Evolutionary conservation across 2,329 filamentous ascomycete genomes (phyloP), one percentile per base, ranked within the genome.

Genomic region (Cryphonectria japonica): DNA sequence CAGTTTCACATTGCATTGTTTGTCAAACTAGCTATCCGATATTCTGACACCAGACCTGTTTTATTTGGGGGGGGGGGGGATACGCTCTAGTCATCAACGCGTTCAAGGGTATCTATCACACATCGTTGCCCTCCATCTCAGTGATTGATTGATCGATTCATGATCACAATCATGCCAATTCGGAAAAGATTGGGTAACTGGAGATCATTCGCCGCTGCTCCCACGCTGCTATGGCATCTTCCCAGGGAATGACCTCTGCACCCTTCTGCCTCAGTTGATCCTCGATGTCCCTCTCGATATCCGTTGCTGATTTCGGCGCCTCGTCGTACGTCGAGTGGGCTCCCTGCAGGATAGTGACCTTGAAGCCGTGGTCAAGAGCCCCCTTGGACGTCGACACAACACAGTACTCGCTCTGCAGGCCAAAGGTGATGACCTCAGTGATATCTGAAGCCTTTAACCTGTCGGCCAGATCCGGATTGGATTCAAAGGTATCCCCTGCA

Each of bases 391-490:
- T 79, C 1, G 70, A 69, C 41, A 74, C 69, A 3, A 80, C 78
- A 66, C 78, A 80, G 68, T 72, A 77, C 54, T 80, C 78, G 73
- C 78, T 79, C 70, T 79, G 78, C 43, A 79, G 75, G n/a, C 78
- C 78, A 65, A 78, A 77, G 0, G 73, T 75, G 13, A 78, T 66
- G 11, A 80, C 72, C 39, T 76, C 71, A 1, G 67, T 43, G n/a
- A 79, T 73, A 11, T 74, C 78, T 1, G 65, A n/a, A 1, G 50
- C 59, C 37, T 73, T 77, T 14, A 80, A 73, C n/a, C 65, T 61
- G 0, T 69, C 66, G 0, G 76, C 78, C 6, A 80, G 74, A n/a
- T 73, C 69, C 0, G 77, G 76, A 68, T 80, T 80, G 0, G 78
- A 77, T 50, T 77, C 76, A 41, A 80, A 79, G 0, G 77, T 76